phyloP scores from a whole-genome alignment of 768 basidiomycete species.

The Symmetrospora coprosmae region DNA sequence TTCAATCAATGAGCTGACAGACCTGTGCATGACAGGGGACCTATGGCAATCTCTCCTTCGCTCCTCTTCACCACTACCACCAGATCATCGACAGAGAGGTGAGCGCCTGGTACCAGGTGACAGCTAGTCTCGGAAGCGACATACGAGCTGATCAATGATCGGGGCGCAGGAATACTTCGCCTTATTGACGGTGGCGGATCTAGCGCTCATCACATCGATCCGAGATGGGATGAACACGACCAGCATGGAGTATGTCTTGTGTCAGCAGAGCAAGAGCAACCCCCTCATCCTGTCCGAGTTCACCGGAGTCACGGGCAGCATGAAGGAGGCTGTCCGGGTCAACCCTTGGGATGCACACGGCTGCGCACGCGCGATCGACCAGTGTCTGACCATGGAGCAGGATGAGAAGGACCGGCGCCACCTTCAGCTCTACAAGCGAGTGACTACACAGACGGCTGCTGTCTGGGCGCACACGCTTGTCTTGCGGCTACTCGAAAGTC shows the following conservation, averaged over 20 bases:
- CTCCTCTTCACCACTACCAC: slow-evolving; percentile 96
- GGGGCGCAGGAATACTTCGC: slow-evolving; percentile 91
- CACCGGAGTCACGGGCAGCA: slow-evolving; percentile 88
- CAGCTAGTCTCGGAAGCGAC: not conserved
- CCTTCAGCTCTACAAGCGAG: slow-evolving; percentile 56
- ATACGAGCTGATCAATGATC: not conserved
- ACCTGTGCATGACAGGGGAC: too few relatives aligned
- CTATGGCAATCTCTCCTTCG: slow-evolving; percentile 84
- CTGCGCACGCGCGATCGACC: slow-evolving; percentile 72
- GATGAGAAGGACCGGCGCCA: slow-evolving; percentile 64
- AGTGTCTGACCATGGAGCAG: slow-evolving; percentile 65
- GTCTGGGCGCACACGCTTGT: slow-evolving; percentile 83
- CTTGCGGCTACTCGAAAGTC: slow-evolving; percentile 70
- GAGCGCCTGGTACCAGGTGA: not conserved
- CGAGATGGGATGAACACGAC: slow-evolving; percentile 99
- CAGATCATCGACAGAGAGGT: slow-evolving; percentile 61
- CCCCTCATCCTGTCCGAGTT: slow-evolving; percentile 91
- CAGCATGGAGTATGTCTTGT: slow-evolving; percentile 69
- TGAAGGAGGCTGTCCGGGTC: slow-evolving; percentile 74
- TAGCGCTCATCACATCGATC: slow-evolving; percentile 85
- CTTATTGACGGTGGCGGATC: slow-evolving; percentile 75
- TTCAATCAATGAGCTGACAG: slow-evolving; percentile 6
- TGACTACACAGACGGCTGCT: slow-evolving; percentile 84
- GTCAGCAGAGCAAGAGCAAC: slow-evolving; percentile 66
- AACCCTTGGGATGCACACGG: slow-evolving; percentile 91